phyloP scores from a whole-genome alignment of 495 filamentous ascomycete genomes.

The Aspergillus mulundensis region DNA sequence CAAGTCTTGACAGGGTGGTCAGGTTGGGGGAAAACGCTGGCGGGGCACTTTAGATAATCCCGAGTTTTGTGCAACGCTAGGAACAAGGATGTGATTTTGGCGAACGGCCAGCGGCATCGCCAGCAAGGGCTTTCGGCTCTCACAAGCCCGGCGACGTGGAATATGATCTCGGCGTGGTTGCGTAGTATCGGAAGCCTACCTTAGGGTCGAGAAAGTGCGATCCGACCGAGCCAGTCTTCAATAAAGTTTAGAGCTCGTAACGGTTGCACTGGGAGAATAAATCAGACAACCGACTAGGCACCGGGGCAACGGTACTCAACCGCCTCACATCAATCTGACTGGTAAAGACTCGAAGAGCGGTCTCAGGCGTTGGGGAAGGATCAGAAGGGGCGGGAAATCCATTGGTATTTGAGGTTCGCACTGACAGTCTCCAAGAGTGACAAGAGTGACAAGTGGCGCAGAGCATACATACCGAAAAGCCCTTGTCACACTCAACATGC shows the following conservation, averaged over 20 bases:
- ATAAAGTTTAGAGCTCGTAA: not conserved
- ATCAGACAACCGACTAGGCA: not conserved
- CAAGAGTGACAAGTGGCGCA: not conserved
- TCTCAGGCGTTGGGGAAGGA: not conserved
- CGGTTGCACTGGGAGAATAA: not conserved
- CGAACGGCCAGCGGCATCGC: not conserved
- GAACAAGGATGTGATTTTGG: not conserved
- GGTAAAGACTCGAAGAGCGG: not conserved
- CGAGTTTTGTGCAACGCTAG: not conserved
- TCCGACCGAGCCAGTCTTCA: not conserved
- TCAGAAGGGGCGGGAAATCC: constrained; percentile 3
- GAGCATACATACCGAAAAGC: not conserved
- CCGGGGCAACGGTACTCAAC: not conserved
- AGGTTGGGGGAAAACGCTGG: not conserved
- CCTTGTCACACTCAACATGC: constrained; percentile 1
- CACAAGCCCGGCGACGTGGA: not conserved
- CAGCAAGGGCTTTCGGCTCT: not conserved
- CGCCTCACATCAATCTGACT: not conserved
- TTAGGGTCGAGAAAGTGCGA: not conserved
- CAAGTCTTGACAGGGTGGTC: too few relatives aligned
- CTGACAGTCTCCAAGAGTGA: not conserved
- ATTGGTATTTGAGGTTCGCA: constrained; percentile 12
- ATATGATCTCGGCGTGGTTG: not conserved
- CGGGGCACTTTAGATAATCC: not conserved
- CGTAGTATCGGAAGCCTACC: not conserved